Conservation (phyloP, 2,329 filamentous ascomycete species). For the Zalaria obscura region DNA sequence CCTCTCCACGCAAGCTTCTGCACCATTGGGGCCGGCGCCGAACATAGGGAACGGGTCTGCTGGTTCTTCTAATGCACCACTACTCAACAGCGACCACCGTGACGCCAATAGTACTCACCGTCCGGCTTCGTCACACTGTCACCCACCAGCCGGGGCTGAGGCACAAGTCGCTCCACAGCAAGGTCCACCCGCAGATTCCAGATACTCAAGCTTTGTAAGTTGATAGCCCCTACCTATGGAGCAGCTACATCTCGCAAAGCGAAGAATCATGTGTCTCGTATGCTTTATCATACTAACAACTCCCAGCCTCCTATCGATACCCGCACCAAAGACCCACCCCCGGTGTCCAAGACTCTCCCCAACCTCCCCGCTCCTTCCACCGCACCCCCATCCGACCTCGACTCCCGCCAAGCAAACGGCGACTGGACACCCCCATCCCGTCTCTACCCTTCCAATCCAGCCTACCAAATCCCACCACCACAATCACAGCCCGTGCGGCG, state of each 20-base stretch:
- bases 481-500: not conserved
- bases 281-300: not conserved
- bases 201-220: not conserved
- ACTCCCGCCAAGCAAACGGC: slow-evolving; percentile 8
- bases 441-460: slow-evolving; percentile 6
- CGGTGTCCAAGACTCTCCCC: not conserved
- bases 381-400: slow-evolving; percentile 3
- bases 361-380: not conserved
- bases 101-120: not conserved
- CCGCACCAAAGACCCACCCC: not conserved
- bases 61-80: not conserved
- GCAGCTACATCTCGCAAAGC: not conserved
- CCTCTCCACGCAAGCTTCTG: not conserved
- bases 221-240: not conserved
- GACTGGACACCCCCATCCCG: slow-evolving; percentile 22
- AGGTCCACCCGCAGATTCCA: not conserved
- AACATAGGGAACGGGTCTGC: not conserved
- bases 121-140: not conserved
- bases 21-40: not conserved
- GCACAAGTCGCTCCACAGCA: not conserved
- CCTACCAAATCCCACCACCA: slow-evolving; percentile 1
- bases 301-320: not conserved
- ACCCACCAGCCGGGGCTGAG: not conserved
- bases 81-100: not conserved
- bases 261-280: not conserved